These are phyloP conservation scores for Lizonia empirigonia DNA, from an alignment of 2,329 filamentous ascomycete genomes.

Conservation along the genomic window DNA sequence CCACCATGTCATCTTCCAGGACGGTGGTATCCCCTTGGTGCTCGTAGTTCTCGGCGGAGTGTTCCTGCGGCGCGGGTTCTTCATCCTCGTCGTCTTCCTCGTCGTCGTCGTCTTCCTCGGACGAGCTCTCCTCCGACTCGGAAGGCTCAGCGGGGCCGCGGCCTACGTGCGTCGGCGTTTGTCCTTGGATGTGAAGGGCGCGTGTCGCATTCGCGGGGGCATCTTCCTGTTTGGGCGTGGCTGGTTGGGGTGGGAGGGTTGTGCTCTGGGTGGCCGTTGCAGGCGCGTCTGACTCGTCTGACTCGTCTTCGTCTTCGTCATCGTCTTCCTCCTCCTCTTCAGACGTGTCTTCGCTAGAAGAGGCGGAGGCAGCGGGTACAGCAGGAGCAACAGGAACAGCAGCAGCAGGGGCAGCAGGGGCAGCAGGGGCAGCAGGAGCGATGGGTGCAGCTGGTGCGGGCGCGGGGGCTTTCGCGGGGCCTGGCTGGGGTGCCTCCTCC, in stretches of 20 bases:
- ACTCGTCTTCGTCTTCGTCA: constrained; percentile 17
- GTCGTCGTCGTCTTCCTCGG: constrained; percentile 45
- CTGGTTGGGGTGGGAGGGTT: constrained; percentile 13
- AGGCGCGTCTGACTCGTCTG: constrained; percentile 39
- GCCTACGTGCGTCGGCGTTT: constrained; percentile 18
- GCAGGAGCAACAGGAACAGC: background rate
- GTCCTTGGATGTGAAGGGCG: constrained; percentile 24
- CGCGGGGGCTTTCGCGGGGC: constrained; percentile 4
- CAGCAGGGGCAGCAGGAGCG: background rate
- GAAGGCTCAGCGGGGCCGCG: constrained; percentile 18
- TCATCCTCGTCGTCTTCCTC: constrained; percentile 16
- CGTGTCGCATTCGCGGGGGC: constrained; percentile 23
- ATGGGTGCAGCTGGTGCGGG: too few relatives aligned
- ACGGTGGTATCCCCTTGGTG: constrained; percentile 54
- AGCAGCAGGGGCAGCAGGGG: background rate
- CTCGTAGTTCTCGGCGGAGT: constrained; percentile 50
- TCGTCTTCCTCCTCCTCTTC: constrained; percentile 11
- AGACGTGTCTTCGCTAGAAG: constrained; percentile 10
- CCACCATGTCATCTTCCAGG: constrained; percentile 54
- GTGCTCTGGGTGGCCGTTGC: constrained; percentile 37
- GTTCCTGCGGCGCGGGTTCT: constrained; percentile 21
- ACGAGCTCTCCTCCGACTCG: constrained; percentile 19
- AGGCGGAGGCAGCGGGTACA: constrained; percentile 1
- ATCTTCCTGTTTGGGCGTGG: constrained; percentile 18
- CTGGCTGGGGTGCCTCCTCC: constrained; percentile 9